A percentile compares a stretch with the other conserved stretches of the same genome.
Conservation (phyloP, 2,329 filamentous ascomycete genomes). For the Trichophyton verrucosum region DNA sequence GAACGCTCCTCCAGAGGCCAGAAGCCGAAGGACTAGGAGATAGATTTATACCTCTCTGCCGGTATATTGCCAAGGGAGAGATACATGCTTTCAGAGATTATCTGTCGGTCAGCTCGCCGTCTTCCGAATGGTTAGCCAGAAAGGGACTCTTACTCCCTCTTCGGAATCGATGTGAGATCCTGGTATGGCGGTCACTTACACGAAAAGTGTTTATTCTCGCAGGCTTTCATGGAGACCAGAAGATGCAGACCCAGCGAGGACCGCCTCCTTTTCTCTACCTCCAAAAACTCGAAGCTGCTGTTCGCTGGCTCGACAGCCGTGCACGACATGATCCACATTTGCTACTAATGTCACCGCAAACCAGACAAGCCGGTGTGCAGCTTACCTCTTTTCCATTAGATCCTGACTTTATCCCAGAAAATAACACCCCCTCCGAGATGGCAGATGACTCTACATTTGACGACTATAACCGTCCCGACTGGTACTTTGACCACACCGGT, state of each 20-base stretch:
- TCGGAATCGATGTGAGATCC: conserved; percentile 61
- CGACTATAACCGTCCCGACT: conserved; percentile 26
- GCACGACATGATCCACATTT: neutral
- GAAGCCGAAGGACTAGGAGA: conserved; percentile 54
- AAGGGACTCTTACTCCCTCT: conserved; percentile 66
- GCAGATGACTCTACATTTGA: conserved; percentile 20
- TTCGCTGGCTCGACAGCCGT: conserved; percentile 48
- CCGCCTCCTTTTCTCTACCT: conserved; percentile 63
- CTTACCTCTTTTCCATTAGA: conserved; percentile 18
- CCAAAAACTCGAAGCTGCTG: conserved; percentile 51
- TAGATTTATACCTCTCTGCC: conserved; percentile 61
- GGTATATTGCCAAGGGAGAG: conserved; percentile 60
- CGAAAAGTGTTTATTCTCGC: conserved; percentile 66
- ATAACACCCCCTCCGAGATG: conserved; percentile 11
- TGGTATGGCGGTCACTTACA: conserved; percentile 73
- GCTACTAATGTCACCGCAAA: neutral
- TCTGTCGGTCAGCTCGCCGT: conserved; percentile 41
- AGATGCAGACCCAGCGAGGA: conserved; percentile 33
- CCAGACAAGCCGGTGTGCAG: neutral
- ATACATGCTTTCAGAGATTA: conserved; percentile 60
- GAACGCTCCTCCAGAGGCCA: conserved; percentile 51
- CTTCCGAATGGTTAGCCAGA: conserved; percentile 61
- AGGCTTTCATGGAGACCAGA: conserved; percentile 51
- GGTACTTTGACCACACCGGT: conserved; percentile 25
- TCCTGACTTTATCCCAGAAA: conserved; percentile 22